phyloP scores from a whole-genome alignment of 768 basidiomycete species.

The Chalciporus pseudorubinellus region DNA sequence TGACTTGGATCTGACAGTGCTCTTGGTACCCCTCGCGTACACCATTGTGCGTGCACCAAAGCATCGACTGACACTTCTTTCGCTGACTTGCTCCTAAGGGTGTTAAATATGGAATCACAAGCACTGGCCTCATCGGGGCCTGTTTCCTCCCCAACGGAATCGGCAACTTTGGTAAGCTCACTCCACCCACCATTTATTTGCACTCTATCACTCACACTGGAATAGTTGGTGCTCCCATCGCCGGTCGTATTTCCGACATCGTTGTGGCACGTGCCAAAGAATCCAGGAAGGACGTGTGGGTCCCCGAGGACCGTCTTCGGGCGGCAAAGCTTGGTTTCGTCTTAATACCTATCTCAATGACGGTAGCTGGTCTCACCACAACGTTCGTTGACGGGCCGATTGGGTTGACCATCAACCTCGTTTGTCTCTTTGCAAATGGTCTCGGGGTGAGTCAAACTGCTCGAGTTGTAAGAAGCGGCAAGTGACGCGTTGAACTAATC shows the following conservation, averaged over 20 bases:
- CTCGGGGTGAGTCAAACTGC: conserved; percentile 47
- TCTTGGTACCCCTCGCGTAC: conserved; percentile 62
- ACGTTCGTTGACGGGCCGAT: conserved; percentile 46
- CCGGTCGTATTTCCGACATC: conserved; percentile 58
- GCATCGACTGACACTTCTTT: background rate
- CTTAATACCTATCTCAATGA: conserved; percentile 52
- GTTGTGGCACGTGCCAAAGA: conserved; percentile 48
- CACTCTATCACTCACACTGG: background rate
- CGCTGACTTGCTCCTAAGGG: conserved; percentile 41
- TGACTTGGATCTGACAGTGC: conserved; percentile 18
- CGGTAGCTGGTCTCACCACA: conserved; percentile 49
- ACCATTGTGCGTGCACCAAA: conserved; percentile 50
- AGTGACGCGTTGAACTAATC: background rate
- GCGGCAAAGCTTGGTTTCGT: conserved; percentile 47
- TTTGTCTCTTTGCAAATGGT: conserved; percentile 62
- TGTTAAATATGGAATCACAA: conserved; percentile 27
- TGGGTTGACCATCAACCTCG: conserved; percentile 50
- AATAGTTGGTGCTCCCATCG: conserved; percentile 57
- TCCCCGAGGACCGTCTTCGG: conserved; percentile 67
- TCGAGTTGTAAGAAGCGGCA: background rate
- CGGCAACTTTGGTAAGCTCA: conserved; percentile 23
- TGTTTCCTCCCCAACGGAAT: conserved; percentile 27
- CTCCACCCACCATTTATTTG: background rate
- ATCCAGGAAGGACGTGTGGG: conserved; percentile 54
- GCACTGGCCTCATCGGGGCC: conserved; percentile 21